Evolutionary conservation across 78 protist species (phyloP).

Genomic region (Dictyostelium brefeldianum): DNA sequence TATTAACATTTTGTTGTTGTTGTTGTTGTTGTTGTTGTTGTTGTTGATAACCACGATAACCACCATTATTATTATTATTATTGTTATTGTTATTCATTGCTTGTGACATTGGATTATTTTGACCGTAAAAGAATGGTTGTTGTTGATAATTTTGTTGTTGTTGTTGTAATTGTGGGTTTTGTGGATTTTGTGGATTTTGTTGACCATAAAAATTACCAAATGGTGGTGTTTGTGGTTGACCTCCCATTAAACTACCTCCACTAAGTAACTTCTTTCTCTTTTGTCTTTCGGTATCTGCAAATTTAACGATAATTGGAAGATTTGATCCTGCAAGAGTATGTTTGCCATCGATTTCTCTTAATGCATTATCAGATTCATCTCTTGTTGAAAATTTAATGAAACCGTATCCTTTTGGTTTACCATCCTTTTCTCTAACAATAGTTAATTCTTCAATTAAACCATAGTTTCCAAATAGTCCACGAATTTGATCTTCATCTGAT

Average conservation of each 20-base stretch:
- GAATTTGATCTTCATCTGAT: constrained; percentile 41
- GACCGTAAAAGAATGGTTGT: constrained; percentile 26
- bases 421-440: constrained; percentile 92
- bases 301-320: constrained; percentile 65
- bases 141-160: not conserved
- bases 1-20: not conserved
- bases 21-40: not conserved
- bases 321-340: constrained; percentile 57
- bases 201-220: not conserved
- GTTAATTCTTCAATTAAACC: constrained; percentile 93
- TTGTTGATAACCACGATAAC: constrained; percentile 9
- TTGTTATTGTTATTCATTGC: not conserved
- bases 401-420: constrained; percentile 95
- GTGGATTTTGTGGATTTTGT: not conserved
- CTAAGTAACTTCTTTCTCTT: constrained; percentile 67
- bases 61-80: not conserved
- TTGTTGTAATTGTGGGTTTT: not conserved
- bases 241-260: not conserved
- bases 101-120: constrained; percentile 32
- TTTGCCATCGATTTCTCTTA: constrained; percentile 93
- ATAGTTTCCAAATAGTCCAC: not conserved
- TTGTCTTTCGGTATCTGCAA: constrained; percentile 81
- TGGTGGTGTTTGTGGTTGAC: not conserved
- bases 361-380: constrained; percentile 96
- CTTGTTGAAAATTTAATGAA: constrained; percentile 93